Base-by-base conservation (phyloP, 768 basidiomycete species). In the Pulveroboletus sp. region DNA sequence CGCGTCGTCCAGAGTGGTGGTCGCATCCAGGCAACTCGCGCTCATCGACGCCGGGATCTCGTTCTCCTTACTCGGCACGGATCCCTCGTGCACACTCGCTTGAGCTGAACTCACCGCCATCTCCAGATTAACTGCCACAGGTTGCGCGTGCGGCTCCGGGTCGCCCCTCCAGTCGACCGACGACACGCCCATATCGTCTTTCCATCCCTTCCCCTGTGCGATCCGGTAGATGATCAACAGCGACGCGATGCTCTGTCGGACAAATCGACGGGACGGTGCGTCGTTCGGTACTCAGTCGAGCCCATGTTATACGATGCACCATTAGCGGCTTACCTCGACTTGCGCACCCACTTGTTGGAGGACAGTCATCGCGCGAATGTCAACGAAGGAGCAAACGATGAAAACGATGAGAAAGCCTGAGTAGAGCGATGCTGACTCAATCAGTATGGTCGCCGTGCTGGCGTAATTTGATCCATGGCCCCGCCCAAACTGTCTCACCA, bases 171-270 rank as follows among this genome's bases (percentile, higher is more conserved):
- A 60, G 27, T 58, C 59, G 14, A 6, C 18, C 5, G 59, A 21
- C 15, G 56, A 39, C 30, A 60, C 56, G 0, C 5, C 41, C 1
- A 32, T 26, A 4, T 46, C 32, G 11, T 47, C 42, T 24, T 8
- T 48, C 59, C 59, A 62, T 12, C 28, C 59, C 15, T 52, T 51
- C 2, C 59, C 59, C 2, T 41, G 47, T 0, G 59, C 47, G n/a
- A 60, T 62, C 10, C 59, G 56, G 38, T 58, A 60, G 2, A 60
- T 52, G 32, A 60, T 62, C 40, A 60, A 26, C 24, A 58, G n/a
- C 1, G 59, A 45, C 6, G 56, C 18, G 28, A 62, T 61, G 32
- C 43, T 12, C 59, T 60, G 12, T 35, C 3, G 12, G 12, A 44
- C 14, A 6, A 12, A 31, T 43, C 40, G n/a, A 32, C 21, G n/a